Percentiles rank a stretch among this genome's conserved stretches.
phyloP scores from a whole-genome alignment of 1,139 yeast species.

The Ogataea hybrid region DNA sequence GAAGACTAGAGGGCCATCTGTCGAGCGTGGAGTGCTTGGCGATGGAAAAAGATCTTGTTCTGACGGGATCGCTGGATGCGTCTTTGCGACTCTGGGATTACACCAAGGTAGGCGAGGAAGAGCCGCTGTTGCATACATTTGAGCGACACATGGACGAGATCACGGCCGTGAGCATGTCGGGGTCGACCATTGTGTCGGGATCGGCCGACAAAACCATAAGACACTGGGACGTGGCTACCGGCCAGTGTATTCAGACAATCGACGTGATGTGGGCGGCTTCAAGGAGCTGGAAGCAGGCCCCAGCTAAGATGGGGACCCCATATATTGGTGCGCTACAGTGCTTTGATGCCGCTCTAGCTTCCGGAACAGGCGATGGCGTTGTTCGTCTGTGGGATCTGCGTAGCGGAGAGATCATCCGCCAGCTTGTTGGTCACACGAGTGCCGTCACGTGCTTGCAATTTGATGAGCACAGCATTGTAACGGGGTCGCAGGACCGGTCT shows the following conservation, averaged over 20 bases:
- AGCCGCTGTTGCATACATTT: slow-evolving; percentile 41
- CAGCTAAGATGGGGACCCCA: slow-evolving; percentile 27
- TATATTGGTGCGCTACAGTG: slow-evolving; percentile 62
- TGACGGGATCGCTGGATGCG: slow-evolving; percentile 66
- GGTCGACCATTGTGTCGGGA: slow-evolving; percentile 52
- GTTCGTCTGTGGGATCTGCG: slow-evolving; percentile 77
- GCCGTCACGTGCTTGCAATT: slow-evolving; percentile 69
- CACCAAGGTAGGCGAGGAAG: slow-evolving; percentile 19
- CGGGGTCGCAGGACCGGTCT: slow-evolving; percentile 65
- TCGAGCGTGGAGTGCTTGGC: slow-evolving; percentile 60
- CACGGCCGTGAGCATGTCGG: slow-evolving; percentile 50
- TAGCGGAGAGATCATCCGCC: slow-evolving; percentile 63
- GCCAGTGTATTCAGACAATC: slow-evolving; percentile 57
- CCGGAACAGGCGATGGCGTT: slow-evolving; percentile 74
- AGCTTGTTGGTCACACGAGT: slow-evolving; percentile 68
- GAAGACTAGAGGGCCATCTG: slow-evolving; percentile 50
- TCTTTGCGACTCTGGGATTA: slow-evolving; percentile 60
- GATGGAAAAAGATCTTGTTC: slow-evolving; percentile 49
- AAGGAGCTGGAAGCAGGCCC: slow-evolving; percentile 18
- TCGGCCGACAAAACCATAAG: slow-evolving; percentile 57
- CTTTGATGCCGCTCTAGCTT: slow-evolving; percentile 68
- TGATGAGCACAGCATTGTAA: slow-evolving; percentile 58
- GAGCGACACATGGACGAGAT: slow-evolving; percentile 65
- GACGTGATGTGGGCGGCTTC: slow-evolving; percentile 59
- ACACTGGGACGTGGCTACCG: slow-evolving; percentile 58